Conservation (phyloP, 2,329 filamentous ascomycete species). For the Phoma herbarum region DNA sequence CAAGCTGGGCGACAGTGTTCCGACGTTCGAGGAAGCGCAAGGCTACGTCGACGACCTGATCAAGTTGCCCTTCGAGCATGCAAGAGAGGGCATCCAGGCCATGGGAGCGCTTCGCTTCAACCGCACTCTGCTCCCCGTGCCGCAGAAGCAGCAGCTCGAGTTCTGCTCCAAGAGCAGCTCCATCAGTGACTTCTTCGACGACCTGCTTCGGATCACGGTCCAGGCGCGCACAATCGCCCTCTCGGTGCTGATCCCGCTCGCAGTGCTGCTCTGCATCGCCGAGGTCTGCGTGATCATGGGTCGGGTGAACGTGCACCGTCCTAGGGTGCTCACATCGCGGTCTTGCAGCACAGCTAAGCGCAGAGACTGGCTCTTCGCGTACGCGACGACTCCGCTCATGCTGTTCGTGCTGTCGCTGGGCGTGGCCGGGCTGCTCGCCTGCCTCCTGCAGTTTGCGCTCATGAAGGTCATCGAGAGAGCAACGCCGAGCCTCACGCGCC, state of each 20-base stretch:
- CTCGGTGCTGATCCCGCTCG: constrained; percentile 74
- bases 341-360: too few species aligned
- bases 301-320: constrained; percentile 70
- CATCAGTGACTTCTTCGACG: constrained; percentile 84
- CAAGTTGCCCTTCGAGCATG: constrained; percentile 79
- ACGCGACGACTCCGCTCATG: constrained; percentile 83
- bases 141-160: constrained; percentile 79
- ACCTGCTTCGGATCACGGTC: constrained; percentile 71
- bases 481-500: constrained; percentile 74
- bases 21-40: constrained; percentile 82
- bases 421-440: constrained; percentile 81
- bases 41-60: constrained; percentile 83
- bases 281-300: constrained; percentile 78
- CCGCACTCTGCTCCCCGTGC: constrained; percentile 78
- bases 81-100: constrained; percentile 75
- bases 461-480: constrained; percentile 73
- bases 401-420: constrained; percentile 85
- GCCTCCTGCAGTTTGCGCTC: constrained; percentile 81
- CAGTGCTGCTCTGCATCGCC: constrained; percentile 59
- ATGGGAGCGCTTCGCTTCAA: constrained; percentile 82
- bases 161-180: constrained; percentile 89
- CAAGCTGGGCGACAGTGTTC: constrained; percentile 79
- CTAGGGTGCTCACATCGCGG: too few species aligned
- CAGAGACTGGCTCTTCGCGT: constrained; percentile 65
- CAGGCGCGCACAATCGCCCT: constrained; percentile 79